Conservation (phyloP, 345 rosid genomes). For the Chamaenerion angustifolium region DNA sequence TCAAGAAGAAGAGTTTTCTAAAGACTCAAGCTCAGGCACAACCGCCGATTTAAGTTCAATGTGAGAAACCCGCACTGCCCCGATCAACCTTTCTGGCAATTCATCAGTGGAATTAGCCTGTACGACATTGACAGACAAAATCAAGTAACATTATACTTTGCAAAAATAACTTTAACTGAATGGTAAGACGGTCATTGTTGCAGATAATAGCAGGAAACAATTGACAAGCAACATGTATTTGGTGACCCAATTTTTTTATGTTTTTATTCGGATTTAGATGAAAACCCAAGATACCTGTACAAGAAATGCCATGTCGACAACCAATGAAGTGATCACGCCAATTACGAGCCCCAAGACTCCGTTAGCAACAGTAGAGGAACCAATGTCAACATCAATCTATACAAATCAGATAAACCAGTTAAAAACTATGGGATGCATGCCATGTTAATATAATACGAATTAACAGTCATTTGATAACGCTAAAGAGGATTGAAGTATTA, state of each 20-base stretch:
- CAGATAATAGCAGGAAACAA: too few species aligned
- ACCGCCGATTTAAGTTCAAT: conserved; percentile 77
- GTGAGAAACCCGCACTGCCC: conserved; percentile 89
- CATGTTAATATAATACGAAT: background rate
- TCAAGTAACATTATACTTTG: too few species aligned
- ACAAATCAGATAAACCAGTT: conserved; percentile 8
- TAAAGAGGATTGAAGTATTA: conserved; percentile 12
- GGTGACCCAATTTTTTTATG: too few species aligned
- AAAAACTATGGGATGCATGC: background rate
- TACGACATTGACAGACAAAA: too few species aligned
- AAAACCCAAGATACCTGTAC: conserved; percentile 42
- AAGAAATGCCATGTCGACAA: conserved; percentile 98
- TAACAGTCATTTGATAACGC: background rate
- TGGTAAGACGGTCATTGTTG: too few species aligned
- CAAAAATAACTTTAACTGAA: too few species aligned
- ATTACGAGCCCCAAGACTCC: conserved; percentile 97
- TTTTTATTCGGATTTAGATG: background rate
- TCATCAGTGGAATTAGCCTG: conserved; percentile 85
- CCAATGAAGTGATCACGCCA: conserved; percentile 78
- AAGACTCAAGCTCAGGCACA: conserved; percentile 35
- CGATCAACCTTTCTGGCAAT: conserved; percentile 79
- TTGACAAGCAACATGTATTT: too few species aligned
- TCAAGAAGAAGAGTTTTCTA: too few species aligned
- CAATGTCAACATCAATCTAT: conserved; percentile 90
- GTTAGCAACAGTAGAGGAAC: conserved; percentile 96